Evolutionary conservation across 148 eudicot species (phyloP).

Genomic region (Drosera capensis): DNA sequence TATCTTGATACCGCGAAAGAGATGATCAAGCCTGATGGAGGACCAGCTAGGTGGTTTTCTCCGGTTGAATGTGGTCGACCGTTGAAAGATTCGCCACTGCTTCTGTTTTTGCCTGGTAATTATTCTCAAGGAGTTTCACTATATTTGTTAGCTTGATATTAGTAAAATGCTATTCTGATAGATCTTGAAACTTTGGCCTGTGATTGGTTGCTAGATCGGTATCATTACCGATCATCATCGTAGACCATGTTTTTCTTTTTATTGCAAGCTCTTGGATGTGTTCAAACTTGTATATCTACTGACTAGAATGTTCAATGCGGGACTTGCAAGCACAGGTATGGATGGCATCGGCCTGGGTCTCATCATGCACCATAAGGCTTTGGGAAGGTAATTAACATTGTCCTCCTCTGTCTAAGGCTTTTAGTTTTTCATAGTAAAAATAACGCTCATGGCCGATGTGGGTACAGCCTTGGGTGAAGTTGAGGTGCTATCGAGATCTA

Average conservation of each 20-base stretch:
- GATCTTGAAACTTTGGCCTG: neutral
- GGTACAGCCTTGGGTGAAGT: too few relatives aligned
- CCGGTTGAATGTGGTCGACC: constrained; percentile 77
- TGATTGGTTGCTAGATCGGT: too few relatives aligned
- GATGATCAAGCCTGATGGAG: constrained; percentile 60
- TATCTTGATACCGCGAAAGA: constrained; percentile 67
- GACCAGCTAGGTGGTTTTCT: constrained; percentile 86
- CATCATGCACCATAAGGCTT: constrained; percentile 68
- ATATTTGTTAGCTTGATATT: too few relatives aligned
- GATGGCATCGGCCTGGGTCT: constrained; percentile 95
- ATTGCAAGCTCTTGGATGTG: neutral
- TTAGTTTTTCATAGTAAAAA: too few relatives aligned
- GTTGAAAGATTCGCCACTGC: constrained; percentile 56
- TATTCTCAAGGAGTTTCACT: neutral
- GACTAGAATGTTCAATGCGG: neutral
- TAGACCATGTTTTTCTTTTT: neutral
- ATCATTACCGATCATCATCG: too few relatives aligned
- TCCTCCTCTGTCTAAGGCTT: too few relatives aligned
- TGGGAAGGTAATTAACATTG: constrained; percentile 53
- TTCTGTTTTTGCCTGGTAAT: constrained; percentile 91
- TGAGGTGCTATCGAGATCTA: too few relatives aligned
- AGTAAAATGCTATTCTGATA: too few relatives aligned
- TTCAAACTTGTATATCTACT: neutral
- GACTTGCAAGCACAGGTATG: constrained; percentile 43
- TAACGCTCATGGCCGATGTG: neutral